Evolutionary conservation across 2,329 filamentous ascomycete species (phyloP).

Genomic region (Boeremia exigua): DNA sequence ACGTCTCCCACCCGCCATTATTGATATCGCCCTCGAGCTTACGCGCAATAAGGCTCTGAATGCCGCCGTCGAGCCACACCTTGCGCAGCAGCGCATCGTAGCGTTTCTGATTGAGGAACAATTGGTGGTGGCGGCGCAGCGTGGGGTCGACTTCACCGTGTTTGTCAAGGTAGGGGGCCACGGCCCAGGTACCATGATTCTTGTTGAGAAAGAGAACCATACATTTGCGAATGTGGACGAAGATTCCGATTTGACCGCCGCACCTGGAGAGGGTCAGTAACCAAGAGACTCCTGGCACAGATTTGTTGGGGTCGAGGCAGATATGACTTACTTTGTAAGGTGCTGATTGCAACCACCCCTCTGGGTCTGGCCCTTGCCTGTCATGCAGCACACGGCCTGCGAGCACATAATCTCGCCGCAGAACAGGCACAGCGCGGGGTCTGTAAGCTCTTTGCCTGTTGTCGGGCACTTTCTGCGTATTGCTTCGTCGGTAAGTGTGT

Average conservation of each 20-base stretch:
- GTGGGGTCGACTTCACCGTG: conserved; percentile 97
- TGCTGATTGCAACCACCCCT: conserved; percentile 80
- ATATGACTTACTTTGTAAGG: conserved; percentile 72
- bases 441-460: conserved; percentile 87
- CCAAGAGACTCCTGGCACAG: not conserved
- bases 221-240: conserved; percentile 97
- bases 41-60: conserved; percentile 87
- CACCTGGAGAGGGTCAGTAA: conserved; percentile 63
- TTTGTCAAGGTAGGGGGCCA: conserved; percentile 92
- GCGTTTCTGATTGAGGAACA: conserved; percentile 91
- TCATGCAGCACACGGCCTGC: conserved; percentile 89
- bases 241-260: conserved; percentile 87
- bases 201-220: conserved; percentile 87
- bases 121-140: conserved; percentile 79
- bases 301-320: too few relatives aligned
- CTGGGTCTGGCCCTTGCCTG: conserved; percentile 58
- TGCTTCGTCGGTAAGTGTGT: conserved; percentile 89
- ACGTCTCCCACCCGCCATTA: conserved; percentile 92
- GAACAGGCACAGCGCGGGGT: conserved; percentile 90
- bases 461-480: conserved; percentile 83
- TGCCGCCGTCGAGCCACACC: conserved; percentile 83
- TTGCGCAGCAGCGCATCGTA: conserved; percentile 88
- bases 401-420: conserved; percentile 97
- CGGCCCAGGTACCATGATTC: conserved; percentile 79
- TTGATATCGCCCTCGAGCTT: conserved; percentile 96